A percentile compares a stretch with the other conserved stretches of the same genome.
Conservation (phyloP, 768 basidiomycete genomes). For the Sporobolomyces phaffii region DNA sequence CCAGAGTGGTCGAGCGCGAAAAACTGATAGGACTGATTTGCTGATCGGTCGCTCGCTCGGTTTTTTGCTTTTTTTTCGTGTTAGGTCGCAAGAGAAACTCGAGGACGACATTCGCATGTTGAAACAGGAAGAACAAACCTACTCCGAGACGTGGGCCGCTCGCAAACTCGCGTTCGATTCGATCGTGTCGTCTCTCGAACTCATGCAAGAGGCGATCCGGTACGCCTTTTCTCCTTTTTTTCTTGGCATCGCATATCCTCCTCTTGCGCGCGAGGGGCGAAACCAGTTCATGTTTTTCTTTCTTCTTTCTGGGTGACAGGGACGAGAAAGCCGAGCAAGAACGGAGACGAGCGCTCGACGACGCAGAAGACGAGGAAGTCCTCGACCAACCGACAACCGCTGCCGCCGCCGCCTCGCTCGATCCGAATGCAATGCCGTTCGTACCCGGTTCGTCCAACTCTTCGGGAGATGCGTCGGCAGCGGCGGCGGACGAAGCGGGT, state of each 20-base stretch:
- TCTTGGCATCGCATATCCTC: too few relatives aligned
- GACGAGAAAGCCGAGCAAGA: slow-evolving; percentile 37
- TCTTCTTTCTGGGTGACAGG: slow-evolving; percentile 7
- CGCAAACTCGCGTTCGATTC: slow-evolving; percentile 22
- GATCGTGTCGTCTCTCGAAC: slow-evolving; percentile 16
- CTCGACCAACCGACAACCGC: not conserved
- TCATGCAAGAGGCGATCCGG: slow-evolving; percentile 33
- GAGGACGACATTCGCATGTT: slow-evolving; percentile 11
- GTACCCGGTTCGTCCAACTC: slow-evolving; percentile 10
- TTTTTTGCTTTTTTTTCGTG: too few relatives aligned
- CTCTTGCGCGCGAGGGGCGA: too few relatives aligned
- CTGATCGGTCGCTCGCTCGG: too few relatives aligned
- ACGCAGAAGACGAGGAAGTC: slow-evolving; percentile 21
- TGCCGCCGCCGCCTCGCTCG: not conserved
- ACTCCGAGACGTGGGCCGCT: slow-evolving; percentile 20
- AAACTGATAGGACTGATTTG: not conserved
- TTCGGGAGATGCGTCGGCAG: not conserved
- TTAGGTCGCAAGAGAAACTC: slow-evolving; percentile 19
- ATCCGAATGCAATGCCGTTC: slow-evolving; percentile 23
- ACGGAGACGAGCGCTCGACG: slow-evolving; percentile 30
- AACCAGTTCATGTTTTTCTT: too few relatives aligned
- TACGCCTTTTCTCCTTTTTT: not conserved
- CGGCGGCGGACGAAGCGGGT: not conserved
- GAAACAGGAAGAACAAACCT: slow-evolving; percentile 7
- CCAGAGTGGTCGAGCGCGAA: not conserved